Percentiles rank a stretch among this genome's conserved stretches.
Conservation (phyloP, 2,329 filamentous ascomycete species). For the Calonectria multiphialidica region DNA sequence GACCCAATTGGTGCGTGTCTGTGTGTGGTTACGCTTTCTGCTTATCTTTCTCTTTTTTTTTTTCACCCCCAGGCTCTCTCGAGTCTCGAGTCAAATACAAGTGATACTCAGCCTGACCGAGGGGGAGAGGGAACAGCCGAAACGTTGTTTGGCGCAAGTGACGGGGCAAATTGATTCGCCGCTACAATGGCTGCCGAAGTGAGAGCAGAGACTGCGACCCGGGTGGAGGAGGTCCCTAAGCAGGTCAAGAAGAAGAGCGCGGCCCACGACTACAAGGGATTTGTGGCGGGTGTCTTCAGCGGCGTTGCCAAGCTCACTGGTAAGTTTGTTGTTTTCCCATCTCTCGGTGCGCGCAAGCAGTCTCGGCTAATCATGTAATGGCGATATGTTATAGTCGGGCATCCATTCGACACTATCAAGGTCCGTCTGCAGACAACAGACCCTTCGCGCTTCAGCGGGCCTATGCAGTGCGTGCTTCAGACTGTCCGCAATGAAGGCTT, state of each 20-base stretch:
- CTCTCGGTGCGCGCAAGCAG: not conserved
- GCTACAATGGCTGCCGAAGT: constrained; percentile 39
- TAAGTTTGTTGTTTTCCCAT: constrained; percentile 53
- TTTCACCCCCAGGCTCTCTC: no score
- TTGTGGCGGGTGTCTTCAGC: constrained; percentile 95
- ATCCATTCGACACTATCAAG: constrained; percentile 96
- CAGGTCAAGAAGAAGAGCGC: constrained; percentile 15
- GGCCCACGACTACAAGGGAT: constrained; percentile 84
- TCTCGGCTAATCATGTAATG: constrained; percentile 8
- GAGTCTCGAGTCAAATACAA: no score
- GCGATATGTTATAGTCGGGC: constrained; percentile 62
- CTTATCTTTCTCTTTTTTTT: not conserved
- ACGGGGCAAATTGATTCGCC: not conserved
- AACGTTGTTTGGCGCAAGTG: not conserved
- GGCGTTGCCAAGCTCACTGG: constrained; percentile 91
- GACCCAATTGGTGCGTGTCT: not conserved
- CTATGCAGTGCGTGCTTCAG: constrained; percentile 85
- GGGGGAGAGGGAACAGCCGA: not conserved
- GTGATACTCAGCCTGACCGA: not conserved
- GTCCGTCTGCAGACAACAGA: constrained; percentile 92
- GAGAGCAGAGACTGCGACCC: constrained; percentile 12
- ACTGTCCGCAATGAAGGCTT: constrained; percentile 90
- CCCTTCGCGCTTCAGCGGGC: constrained; percentile 82
- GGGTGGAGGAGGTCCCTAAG: constrained; percentile 12
- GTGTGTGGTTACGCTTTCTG: not conserved